Evolutionary conservation across 805 yeast species (phyloP), one percentile per base, ranked within the genome.

Genomic region (Dipodascopsis uninucleata): DNA sequence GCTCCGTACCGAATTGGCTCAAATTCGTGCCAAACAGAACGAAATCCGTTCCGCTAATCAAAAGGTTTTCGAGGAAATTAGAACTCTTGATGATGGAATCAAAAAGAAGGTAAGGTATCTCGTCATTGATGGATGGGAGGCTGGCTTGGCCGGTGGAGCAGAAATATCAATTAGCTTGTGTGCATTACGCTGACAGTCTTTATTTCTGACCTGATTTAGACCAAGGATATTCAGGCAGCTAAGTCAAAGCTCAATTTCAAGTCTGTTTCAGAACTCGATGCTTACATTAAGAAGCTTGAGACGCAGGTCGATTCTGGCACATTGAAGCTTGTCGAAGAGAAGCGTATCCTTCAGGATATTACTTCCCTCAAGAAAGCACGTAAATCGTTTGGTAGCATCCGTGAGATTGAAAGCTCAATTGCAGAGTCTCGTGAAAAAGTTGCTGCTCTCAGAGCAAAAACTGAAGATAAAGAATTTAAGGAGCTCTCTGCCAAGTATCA

Each of bases 311-410:
- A 84, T 44, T 68, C 83, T 39, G 97, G 97, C 53, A 68, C 74
- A 36, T 73, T 93, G 63, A 78, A 85, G 58, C 78, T 93, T 61
- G 97, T 88, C 42, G 96, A 90, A 53, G 99, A 93, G 75, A 82
- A 86, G 71, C 76, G 80, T 62, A 68, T 74, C 55, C 79, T 93
- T 56, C 85, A 85, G 70, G 97, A 90, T 70, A 84, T 87, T 74
- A 76, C 87, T 41, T 67, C 81, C 36, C 77, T 93, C 65, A 81
- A 90, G 68, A 87, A 85, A 69, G 70, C 84, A 62, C 79, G 81
- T 61, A 83, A 82, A 66, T 89, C 82, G 65, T 85, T 86, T 63
- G 78, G 78, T 39, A 72, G 76, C 37, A 72, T 89, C 57, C 88
- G 81, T 61, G 77, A 78, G 59, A 77, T 77, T 58, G 96, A 87